Evolutionary conservation across 2,329 filamentous ascomycete species (phyloP).

Genomic region (Hortaea sp.): DNA sequence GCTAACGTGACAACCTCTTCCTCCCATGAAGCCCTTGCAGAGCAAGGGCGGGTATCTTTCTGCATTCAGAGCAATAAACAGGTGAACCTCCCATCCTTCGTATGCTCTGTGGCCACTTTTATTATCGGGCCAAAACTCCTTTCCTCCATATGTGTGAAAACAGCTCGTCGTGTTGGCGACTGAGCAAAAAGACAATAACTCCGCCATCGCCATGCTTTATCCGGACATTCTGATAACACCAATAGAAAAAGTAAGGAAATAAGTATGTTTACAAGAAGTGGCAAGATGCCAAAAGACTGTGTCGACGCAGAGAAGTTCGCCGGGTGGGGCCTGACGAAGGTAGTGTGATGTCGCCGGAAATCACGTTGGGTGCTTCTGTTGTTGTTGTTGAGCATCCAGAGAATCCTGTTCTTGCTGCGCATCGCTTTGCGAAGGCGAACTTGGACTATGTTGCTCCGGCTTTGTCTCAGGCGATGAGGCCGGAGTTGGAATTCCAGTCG

Average conservation of each 20-base stretch:
- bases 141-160: neutral
- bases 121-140: no score
- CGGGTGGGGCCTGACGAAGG: neutral
- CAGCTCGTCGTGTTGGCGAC: neutral
- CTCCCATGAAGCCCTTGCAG: no score
- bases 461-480: slow-evolving; percentile 1
- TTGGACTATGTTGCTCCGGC: neutral
- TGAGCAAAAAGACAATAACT: neutral
- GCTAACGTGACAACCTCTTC: no score
- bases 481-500: slow-evolving; percentile 14
- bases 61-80: neutral
- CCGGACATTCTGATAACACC: neutral
- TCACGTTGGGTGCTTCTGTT: neutral
- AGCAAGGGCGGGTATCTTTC: neutral
- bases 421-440: neutral
- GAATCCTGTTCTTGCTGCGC: neutral
- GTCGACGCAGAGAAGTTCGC: neutral
- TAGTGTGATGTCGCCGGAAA: no score
- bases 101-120: no score
- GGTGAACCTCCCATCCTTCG: no score
- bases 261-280: neutral
- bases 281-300: neutral
- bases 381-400: neutral
- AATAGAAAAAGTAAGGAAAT: neutral
- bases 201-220: slow-evolving; percentile 1